Evolutionary conservation across 1,284 basidiomycete species (phyloP), one percentile per base, ranked within the genome.

Genomic region (Boletellus deceptivus): DNA sequence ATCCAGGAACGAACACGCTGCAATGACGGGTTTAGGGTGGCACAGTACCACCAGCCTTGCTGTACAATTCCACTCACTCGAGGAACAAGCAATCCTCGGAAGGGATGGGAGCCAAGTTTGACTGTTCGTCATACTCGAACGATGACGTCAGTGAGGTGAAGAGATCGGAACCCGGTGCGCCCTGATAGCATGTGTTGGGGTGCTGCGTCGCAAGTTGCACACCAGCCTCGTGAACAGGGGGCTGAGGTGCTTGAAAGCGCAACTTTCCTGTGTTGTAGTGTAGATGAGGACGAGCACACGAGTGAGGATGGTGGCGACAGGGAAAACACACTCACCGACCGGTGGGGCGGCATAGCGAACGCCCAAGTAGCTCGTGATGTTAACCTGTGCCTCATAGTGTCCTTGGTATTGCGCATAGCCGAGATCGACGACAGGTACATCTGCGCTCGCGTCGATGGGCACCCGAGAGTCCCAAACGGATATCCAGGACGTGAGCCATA

Each of bases 11-110:
- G 18, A 62, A 52, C 3, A 60, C 60, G 9, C 58, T 59, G 8
- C 9, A 6, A 29, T 29, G 6, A 10, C 4, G 22, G 2, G 10
- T 11, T 40, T 5, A 33, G 16, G 35, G 7, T 13, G 6, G 31
- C 34, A 1, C 7, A 16, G 5, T 22, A 8, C 18, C 36, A 1
- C 6, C 10, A n/a, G 9, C 11, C 18, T 1, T 14, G 7, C 35
- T 33, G 1, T 1, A 29, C 10, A 24, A 22, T 22, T 1, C 10
- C 33, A 50, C 58, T 62, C 44, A 62, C 60, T 62, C 62, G 18
- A 59, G 51, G 22, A 62, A 59, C 25, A 59, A 43, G 18, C 57
- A 59, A 45, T 62, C 58, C 33, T 59, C 57, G 4, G 56, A 59
- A 35, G 42, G 24, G 22, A 20, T 16, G 0, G 47, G 47, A 3